Percentiles rank a stretch among this genome's conserved stretches.
Evolutionary conservation across 108 stramenopile genomes (phyloP).

Genomic region (Pseudonitzschia pungens): DNA sequence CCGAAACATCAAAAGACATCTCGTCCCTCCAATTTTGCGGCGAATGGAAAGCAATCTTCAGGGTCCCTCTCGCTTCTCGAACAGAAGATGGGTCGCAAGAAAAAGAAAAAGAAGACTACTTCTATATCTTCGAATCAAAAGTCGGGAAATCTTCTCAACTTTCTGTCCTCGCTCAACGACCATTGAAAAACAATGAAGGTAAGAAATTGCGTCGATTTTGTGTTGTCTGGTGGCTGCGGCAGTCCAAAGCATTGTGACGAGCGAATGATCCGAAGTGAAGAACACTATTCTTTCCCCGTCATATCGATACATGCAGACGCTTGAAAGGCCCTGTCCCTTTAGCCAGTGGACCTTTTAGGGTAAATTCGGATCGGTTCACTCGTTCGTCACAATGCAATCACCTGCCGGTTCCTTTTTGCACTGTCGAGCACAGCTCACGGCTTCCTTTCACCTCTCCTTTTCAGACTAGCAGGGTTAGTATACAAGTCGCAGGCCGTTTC

Average conservation of each 20-base stretch:
- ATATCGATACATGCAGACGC: conserved; percentile 34
- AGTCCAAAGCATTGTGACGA: neutral
- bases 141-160: conserved; percentile 20
- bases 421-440: neutral
- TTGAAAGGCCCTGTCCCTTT: conserved; percentile 41
- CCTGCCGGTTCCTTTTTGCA: neutral
- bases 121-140: conserved; percentile 6
- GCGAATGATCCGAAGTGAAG: conserved; percentile 29
- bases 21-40: neutral
- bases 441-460: neutral
- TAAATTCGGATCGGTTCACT: conserved; percentile 35
- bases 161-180: conserved; percentile 36
- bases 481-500: too few species aligned
- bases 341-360: conserved; percentile 37
- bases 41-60: neutral
- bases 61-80: neutral
- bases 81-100: conserved; percentile 2
- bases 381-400: neutral
- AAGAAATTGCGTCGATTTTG: neutral
- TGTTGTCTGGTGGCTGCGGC: conserved; percentile 8
- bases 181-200: neutral
- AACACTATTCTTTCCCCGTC: conserved; percentile 42
- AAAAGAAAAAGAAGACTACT: conserved; percentile 3
- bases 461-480: too few species aligned
- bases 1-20: neutral